Base-by-base conservation (phyloP, 2,329 filamentous ascomycete species). In the Penicillium janthinellum region DNA sequence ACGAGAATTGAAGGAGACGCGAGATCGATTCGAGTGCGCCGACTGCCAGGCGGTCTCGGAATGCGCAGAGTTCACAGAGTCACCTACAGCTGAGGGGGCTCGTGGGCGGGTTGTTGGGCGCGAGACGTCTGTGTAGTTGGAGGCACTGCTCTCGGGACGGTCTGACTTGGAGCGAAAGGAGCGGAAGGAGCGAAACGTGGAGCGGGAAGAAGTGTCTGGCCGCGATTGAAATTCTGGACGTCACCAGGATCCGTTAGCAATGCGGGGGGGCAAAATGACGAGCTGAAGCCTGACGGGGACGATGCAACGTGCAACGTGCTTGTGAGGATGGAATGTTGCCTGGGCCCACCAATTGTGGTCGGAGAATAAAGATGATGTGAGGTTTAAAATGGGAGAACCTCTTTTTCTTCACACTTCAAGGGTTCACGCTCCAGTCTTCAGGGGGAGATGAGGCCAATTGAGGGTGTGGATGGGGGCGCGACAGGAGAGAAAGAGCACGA, bases 1-100 rank as follows among this genome's bases (percentile, higher is more conserved):
- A 57, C 73, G 67, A 54, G 75, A 73, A 61, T 75, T 75, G 58
- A 74, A 77, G 1, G 75, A 76, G 12, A 67, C 67, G 49, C 73
- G 70, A 14, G 74, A 74, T 25, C 67, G 67, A 59, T 75, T 74
- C 57, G 68, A 66, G 47, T 70, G 66, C n/a, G 64, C 37, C 47
- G 65, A 57, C 37, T 65, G 63, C 41, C 58, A 57, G 52, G 49
- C 57, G 6, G 66, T 57, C 20, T 64, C 66, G 14, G 64, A 62
- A 39, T 61, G 54, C 39, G 61, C 61, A 34, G 66, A 64, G 49
- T 67, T 58, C 45, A 65, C 45, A 1, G 67, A 69, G 53, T 62
- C 60, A 54, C 65, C 62, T 48, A 66, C 57, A 12, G 62, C 64
- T 15, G 72, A 73, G 20, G 70, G 64, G 15, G 70, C 67, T 57